Conservation (phyloP, 257 asterid genomes). For the Galeopsis tetrahit region DNA sequence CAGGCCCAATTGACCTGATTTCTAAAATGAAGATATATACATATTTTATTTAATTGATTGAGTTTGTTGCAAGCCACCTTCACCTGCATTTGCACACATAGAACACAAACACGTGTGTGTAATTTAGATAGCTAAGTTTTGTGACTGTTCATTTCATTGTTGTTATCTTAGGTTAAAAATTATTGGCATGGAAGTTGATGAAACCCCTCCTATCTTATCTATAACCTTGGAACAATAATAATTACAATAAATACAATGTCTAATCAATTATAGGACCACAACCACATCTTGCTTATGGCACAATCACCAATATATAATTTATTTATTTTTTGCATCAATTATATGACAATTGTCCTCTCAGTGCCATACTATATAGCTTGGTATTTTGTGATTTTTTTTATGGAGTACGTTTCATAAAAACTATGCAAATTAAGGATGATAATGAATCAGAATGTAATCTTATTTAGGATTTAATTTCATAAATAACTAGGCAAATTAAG, state of each 20-base stretch:
- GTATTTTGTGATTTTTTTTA: no score
- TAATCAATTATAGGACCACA: conserved; percentile 36
- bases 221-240: conserved; percentile 38
- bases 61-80: no score
- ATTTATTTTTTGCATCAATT: neutral
- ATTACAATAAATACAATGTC: conserved; percentile 22
- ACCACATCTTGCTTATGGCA: conserved; percentile 25
- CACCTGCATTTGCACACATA: no score
- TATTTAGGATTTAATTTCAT: no score
- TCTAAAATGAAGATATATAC: no score
- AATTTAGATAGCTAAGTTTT: neutral
- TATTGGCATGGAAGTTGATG: conserved; percentile 4
- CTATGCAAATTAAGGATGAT: no score
- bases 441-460: no score
- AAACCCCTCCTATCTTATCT: conserved; percentile 33
- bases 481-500: no score
- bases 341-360: neutral
- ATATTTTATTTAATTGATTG: no score
- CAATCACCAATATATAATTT: conserved; percentile 17
- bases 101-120: neutral
- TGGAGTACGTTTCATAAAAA: no score
- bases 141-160: neutral
- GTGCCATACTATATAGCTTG: no score
- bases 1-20: no score
- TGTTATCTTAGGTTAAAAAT: conserved; percentile 17